Evolutionary conservation across 2,329 filamentous ascomycete genomes (phyloP).

Genomic region (Xylariaceae sp.): DNA sequence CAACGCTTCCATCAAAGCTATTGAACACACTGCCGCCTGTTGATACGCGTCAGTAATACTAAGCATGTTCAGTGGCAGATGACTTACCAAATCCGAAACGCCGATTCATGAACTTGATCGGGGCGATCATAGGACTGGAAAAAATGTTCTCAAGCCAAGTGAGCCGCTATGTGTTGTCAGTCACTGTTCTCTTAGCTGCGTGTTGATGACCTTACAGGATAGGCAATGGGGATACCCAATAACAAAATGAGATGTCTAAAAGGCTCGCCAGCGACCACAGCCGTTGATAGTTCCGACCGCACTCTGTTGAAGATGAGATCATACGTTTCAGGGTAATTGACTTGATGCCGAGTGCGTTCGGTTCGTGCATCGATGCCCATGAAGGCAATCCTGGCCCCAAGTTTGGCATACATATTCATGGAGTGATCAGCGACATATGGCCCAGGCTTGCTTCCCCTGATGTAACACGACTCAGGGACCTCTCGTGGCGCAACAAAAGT

Average conservation of each 20-base stretch:
- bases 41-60: neutral
- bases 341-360: conserved; percentile 87
- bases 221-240: conserved; percentile 81
- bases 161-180: conserved; percentile 53
- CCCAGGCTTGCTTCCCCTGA: conserved; percentile 70
- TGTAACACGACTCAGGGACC: conserved; percentile 64
- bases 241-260: conserved; percentile 87
- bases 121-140: conserved; percentile 78
- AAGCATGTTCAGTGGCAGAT: too few relatives aligned
- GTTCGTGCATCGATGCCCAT: conserved; percentile 89
- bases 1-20: conserved; percentile 87
- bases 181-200: conserved; percentile 30
- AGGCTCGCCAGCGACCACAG: conserved; percentile 62
- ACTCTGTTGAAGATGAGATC: conserved; percentile 76
- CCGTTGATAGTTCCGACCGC: conserved; percentile 67
- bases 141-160: conserved; percentile 97
- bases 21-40: conserved; percentile 80
- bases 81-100: conserved; percentile 69
- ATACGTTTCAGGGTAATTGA: conserved; percentile 93
- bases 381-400: conserved; percentile 80
- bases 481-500: conserved; percentile 63
- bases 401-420: conserved; percentile 77
- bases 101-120: conserved; percentile 84
- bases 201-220: conserved; percentile 57
- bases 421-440: conserved; percentile 89